Base-by-base conservation (phyloP, 768 basidiomycete species). In the Scleroderma bovista region DNA sequence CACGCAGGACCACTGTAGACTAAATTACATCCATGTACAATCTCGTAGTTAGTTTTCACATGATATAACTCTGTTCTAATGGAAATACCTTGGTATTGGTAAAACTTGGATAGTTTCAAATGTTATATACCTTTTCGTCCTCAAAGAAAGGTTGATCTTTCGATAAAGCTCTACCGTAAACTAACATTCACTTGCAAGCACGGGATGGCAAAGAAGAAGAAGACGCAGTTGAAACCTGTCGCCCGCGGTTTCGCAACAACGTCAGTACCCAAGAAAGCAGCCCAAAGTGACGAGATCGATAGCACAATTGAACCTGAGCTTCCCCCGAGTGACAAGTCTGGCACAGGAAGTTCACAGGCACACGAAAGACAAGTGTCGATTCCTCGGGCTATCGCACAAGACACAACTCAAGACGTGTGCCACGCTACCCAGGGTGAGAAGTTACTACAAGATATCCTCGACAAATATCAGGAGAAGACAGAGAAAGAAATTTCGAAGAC, bases 191-290 rank as follows among this genome's bases (percentile, higher is more conserved):
- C 26, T 9, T 29, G 26, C 26, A 24, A 32, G 16, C 17, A 37
- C 36, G 13, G 15, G 39, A 88, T 88, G 87, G 74, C 83, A 52
- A 92, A 90, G 75, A 90, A 88, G 74, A 92, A 84, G 76, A 92
- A 88, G 71, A 80, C 82, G 6, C 83, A 88, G 63, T 64, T 86
- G 58, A 89, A 87, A 68, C 80, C 85, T 19, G 73, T 86, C 37
- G 77, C 67, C 37, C 81, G 91, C 48, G 88, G 87, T 15, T 90
- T 92, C 60, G 82, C 85, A 39, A 89, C 89, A 5, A 86, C 83
- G 17, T 92, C 90, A 11, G 75, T 90, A 23, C 86, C 88, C 26
- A 91, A 91, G 75, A 92, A 89, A 68, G 67, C 69, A 38, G 62
- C 69, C 15, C 71, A 67, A 36, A 55, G 51, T 29, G 65, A 63